A percentile compares a stretch with the other conserved stretches of the same genome.
These are phyloP conservation scores for Pseudopithomyces maydicus DNA, from an alignment of 2,329 filamentous ascomycete genomes.

Conservation along the genomic window DNA sequence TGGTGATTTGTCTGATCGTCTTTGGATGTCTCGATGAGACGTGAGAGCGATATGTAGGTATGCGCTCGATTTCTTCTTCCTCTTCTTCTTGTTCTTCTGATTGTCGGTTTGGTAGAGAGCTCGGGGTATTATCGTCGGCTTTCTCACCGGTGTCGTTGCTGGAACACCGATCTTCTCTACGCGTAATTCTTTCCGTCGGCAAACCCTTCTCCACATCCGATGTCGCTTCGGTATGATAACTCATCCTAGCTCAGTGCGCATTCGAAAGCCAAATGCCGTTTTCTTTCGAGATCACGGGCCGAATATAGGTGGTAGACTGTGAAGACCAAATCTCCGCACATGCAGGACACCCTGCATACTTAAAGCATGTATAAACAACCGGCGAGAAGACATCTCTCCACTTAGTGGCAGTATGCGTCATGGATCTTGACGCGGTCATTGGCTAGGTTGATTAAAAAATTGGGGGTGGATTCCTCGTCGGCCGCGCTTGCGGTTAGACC, in stretches of 20 bases:
- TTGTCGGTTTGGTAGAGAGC: neutral
- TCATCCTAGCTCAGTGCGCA: neutral
- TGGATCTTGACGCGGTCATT: neutral
- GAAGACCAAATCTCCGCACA: neutral
- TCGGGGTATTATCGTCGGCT: neutral
- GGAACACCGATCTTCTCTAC: neutral
- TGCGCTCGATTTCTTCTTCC: constrained; percentile 12
- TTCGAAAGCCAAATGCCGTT: neutral
- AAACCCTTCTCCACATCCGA: constrained; percentile 1
- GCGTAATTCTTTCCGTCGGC: neutral
- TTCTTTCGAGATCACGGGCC: neutral
- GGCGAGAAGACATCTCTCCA: neutral
- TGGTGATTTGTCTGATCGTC: constrained; percentile 23
- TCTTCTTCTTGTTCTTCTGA: constrained; percentile 14
- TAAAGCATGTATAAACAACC: neutral
- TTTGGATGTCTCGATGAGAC: constrained; percentile 11
- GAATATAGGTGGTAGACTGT: neutral
- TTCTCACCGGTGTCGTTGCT: neutral
- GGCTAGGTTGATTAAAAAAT: neutral
- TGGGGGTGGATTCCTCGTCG: neutral
- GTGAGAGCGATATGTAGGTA: constrained; percentile 21
- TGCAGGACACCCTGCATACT: neutral
- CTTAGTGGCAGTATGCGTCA: neutral
- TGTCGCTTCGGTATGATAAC: neutral
- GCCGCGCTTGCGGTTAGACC: constrained; percentile 2